Conservation (phyloP, 352 stramenopile species). For the Globisporangium sylvaticum region DNA sequence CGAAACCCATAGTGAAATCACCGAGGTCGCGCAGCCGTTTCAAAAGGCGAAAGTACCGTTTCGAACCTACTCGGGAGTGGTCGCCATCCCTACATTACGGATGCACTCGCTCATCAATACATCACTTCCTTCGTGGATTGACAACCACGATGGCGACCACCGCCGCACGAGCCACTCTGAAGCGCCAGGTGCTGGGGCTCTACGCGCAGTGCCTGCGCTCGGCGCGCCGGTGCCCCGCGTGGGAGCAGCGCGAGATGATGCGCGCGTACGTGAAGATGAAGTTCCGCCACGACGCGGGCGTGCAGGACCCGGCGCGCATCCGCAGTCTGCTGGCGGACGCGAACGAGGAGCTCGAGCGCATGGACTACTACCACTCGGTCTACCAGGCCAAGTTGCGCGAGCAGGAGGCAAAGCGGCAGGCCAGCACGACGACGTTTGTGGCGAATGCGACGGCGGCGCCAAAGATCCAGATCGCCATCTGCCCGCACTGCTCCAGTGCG, state of each 20-base stretch:
- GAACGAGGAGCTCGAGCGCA: slow-evolving; percentile 73
- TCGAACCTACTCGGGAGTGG: too few relatives aligned
- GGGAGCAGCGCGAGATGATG: slow-evolving; percentile 85
- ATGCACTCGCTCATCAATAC: too few relatives aligned
- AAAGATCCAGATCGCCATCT: slow-evolving; percentile 19
- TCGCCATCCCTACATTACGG: too few relatives aligned
- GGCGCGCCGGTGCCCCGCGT: slow-evolving; percentile 65
- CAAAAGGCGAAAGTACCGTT: too few relatives aligned
- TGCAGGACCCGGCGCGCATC: slow-evolving; percentile 55
- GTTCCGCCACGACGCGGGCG: slow-evolving; percentile 54
- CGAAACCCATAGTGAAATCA: too few relatives aligned
- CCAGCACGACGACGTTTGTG: not conserved
- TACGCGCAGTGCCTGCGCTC: slow-evolving; percentile 77
- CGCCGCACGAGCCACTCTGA: slow-evolving; percentile 1
- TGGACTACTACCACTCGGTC: slow-evolving; percentile 86
- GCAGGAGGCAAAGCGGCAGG: slow-evolving; percentile 9
- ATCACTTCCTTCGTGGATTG: not conserved
- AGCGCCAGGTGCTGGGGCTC: slow-evolving; percentile 45
- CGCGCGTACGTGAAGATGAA: slow-evolving; percentile 75
- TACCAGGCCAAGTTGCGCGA: slow-evolving; percentile 61
- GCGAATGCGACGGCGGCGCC: not conserved
- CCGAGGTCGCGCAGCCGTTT: too few relatives aligned
- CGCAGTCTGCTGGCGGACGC: slow-evolving; percentile 52
- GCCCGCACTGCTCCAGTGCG: slow-evolving; percentile 33
- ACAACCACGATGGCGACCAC: not conserved